A percentile compares a stretch with the other conserved stretches of the same genome.
Conservation (phyloP, 1,139 yeast species). For the Magnusiomyces ingens region DNA sequence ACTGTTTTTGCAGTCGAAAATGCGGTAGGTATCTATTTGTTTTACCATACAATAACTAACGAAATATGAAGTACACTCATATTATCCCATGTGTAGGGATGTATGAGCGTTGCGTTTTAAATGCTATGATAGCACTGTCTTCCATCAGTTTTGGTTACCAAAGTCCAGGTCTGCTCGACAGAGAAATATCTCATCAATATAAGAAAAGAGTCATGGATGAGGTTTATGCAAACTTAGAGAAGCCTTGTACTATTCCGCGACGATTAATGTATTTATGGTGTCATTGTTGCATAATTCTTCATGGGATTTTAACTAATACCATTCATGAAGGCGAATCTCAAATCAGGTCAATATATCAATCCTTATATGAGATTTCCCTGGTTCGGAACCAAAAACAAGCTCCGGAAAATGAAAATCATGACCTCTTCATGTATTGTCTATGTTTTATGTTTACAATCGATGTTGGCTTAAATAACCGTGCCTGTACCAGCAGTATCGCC, state of each 20-base stretch:
- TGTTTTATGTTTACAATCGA: conserved; percentile 12
- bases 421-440: conserved; percentile 7
- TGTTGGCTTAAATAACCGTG: conserved; percentile 8
- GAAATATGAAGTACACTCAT: conserved; percentile 10
- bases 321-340: no score
- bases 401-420: conserved; percentile 4
- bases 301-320: no score
- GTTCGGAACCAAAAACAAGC: conserved; percentile 3
- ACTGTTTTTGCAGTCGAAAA: conserved; percentile 9
- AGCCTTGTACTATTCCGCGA: conserved; percentile 5
- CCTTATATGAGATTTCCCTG: no score
- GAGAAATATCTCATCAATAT: conserved; percentile 10
- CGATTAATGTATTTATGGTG: conserved; percentile 8
- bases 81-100: conserved; percentile 13
- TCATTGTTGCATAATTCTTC: conserved; percentile 3
- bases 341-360: no score
- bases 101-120: conserved; percentile 9
- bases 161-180: conserved; percentile 12
- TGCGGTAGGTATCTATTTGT: neutral
- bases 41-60: neutral
- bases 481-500: conserved; percentile 8
- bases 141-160: conserved; percentile 10
- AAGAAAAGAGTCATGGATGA: conserved; percentile 6
- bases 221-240: neutral
- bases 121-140: conserved; percentile 11